phyloP scores from a whole-genome alignment of 208 protist genomes.

The Trypanosoma mega region DNA sequence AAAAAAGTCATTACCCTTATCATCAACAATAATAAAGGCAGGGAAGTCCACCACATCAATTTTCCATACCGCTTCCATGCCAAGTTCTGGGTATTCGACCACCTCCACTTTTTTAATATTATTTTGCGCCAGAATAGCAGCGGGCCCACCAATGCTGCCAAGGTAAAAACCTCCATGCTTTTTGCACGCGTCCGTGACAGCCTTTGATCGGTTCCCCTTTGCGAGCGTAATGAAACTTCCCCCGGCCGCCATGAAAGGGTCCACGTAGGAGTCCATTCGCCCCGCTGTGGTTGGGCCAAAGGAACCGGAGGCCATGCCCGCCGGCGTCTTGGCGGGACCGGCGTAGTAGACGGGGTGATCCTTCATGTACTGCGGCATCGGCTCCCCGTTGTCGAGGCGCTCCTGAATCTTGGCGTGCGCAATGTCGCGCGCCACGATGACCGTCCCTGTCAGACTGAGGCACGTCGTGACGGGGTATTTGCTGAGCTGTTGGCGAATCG shows the following conservation, averaged over 20 bases:
- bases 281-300: slow-evolving; percentile 97
- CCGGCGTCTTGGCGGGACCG: slow-evolving; percentile 97
- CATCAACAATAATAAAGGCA: slow-evolving; percentile 97
- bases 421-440: slow-evolving; percentile 97
- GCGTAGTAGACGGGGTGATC: slow-evolving; percentile 97
- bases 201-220: slow-evolving; percentile 95
- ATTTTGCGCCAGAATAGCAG: slow-evolving; percentile 92
- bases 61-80: slow-evolving; percentile 94
- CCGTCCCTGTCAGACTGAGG: slow-evolving; percentile 93
- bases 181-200: slow-evolving; percentile 93
- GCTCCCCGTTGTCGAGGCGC: slow-evolving; percentile 82
- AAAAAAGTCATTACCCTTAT: slow-evolving; percentile 98
- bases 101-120: slow-evolving; percentile 94
- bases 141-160: slow-evolving; percentile 96
- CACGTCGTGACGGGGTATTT: slow-evolving; percentile 89
- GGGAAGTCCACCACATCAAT: slow-evolving; percentile 97
- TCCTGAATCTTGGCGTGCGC: slow-evolving; percentile 95
- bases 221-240: slow-evolving; percentile 94
- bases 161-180: slow-evolving; percentile 97
- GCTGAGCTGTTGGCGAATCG: slow-evolving; percentile 77
- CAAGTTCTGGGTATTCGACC: slow-evolving; percentile 88
- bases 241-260: slow-evolving; percentile 91
- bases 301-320: slow-evolving; percentile 92
- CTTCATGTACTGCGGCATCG: slow-evolving; percentile 94
- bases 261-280: slow-evolving; percentile 96